phyloP scores from a whole-genome alignment of 2,329 filamentous ascomycete species.

The Colletotrichum incanum region DNA sequence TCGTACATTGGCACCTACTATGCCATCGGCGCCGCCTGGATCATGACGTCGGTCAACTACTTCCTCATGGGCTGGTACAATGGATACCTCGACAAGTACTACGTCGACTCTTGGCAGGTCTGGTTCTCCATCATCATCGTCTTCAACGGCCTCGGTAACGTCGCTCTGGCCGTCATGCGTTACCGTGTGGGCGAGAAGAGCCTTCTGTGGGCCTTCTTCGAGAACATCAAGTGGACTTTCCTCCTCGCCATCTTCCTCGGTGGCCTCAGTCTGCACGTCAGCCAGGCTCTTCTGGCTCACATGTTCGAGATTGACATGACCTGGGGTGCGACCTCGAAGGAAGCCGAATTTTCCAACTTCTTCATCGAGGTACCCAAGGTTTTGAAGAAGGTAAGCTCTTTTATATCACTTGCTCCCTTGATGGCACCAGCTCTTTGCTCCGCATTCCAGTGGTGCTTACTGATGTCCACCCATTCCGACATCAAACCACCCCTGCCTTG shows the following conservation, averaged over 20 bases:
- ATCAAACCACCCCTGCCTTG: background rate
- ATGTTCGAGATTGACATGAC: slow-evolving; percentile 90
- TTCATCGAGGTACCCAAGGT: slow-evolving; percentile 88
- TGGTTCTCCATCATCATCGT: slow-evolving; percentile 87
- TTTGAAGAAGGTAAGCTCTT: slow-evolving; percentile 78
- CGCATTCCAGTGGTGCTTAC: slow-evolving; percentile 42
- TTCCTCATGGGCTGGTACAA: slow-evolving; percentile 84
- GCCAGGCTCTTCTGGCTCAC: slow-evolving; percentile 83
- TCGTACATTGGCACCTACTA: slow-evolving; percentile 88
- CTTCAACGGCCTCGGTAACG: slow-evolving; percentile 82
- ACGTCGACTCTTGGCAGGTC: slow-evolving; percentile 83
- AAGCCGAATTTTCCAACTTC: slow-evolving; percentile 86
- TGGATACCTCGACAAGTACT: slow-evolving; percentile 85
- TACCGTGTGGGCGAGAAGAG: slow-evolving; percentile 78
- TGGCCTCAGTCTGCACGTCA: slow-evolving; percentile 85
- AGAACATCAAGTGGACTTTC: slow-evolving; percentile 82
- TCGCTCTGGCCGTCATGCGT: slow-evolving; percentile 80
- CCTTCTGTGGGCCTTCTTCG: slow-evolving; percentile 70
- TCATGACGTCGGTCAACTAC: slow-evolving; percentile 82
- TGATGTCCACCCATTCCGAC: slow-evolving; percentile 45
- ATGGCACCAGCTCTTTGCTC: slow-evolving; percentile 46
- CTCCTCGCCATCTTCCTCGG: slow-evolving; percentile 87
- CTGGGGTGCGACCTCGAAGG: slow-evolving; percentile 89
- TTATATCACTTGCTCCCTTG: slow-evolving; percentile 50
- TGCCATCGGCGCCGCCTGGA: slow-evolving; percentile 82